These are phyloP conservation scores for Rhododendron ovatum DNA, from an alignment of 148 eudicot species.

Conservation along the genomic window DNA sequence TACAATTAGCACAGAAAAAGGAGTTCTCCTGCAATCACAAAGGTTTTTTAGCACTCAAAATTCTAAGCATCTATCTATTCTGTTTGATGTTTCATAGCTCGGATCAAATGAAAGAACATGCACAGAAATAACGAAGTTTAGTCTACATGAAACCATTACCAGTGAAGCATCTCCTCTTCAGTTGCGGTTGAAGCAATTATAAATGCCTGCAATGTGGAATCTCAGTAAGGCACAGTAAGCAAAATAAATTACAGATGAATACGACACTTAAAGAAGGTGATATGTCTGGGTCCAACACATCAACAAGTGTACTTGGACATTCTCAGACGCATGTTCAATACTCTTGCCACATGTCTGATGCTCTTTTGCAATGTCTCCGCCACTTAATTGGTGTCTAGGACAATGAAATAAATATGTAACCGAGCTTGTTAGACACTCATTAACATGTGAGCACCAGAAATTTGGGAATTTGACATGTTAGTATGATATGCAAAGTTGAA, in stretches of 20 bases:
- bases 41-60: neutral
- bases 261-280: neutral
- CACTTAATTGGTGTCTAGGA: neutral
- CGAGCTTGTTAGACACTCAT: neutral
- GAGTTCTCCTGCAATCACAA: neutral
- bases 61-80: neutral
- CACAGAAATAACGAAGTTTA: neutral
- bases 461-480: neutral
- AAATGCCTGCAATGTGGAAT: conserved; percentile 54
- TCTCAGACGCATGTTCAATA: neutral
- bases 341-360: neutral
- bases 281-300: neutral
- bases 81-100: neutral
- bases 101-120: neutral
- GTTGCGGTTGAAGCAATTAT: conserved; percentile 94
- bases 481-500: neutral
- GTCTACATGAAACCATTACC: conserved; percentile 33
- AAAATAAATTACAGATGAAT: neutral
- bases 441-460: neutral
- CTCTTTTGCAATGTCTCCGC: neutral
- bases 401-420: neutral
- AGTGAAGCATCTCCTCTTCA: conserved; percentile 79
- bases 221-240: neutral
- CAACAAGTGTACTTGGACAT: neutral
- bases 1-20: neutral